A percentile compares a stretch with the other conserved stretches of the same genome.
Conservation (phyloP, 768 basidiomycete species). For the Coprinopsis sp. region DNA sequence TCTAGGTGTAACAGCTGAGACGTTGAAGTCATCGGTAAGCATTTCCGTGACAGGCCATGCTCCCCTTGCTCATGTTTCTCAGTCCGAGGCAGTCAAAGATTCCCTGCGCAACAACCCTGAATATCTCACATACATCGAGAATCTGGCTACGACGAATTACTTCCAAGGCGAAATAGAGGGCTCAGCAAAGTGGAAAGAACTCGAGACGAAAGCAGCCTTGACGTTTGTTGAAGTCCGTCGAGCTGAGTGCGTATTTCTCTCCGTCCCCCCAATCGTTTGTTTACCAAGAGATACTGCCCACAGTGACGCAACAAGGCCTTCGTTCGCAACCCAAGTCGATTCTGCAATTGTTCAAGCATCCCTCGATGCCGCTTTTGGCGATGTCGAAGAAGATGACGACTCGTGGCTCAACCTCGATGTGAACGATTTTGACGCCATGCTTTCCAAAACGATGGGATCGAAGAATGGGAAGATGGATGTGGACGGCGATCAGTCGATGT, state of each 20-base stretch:
- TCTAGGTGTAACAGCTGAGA: slow-evolving; percentile 31
- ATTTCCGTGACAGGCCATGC: background rate
- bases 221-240: slow-evolving; percentile 60
- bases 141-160: slow-evolving; percentile 61
- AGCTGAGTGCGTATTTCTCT: slow-evolving; percentile 52
- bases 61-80: background rate
- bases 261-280: background rate
- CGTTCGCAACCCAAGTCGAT: slow-evolving; percentile 75
- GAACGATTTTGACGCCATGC: slow-evolving; percentile 68
- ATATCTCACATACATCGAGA: slow-evolving; percentile 67
- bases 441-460: slow-evolving; percentile 43
- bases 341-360: slow-evolving; percentile 47
- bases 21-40: slow-evolving; percentile 45
- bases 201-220: slow-evolving; percentile 67
- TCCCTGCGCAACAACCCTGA: slow-evolving; percentile 61
- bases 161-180: slow-evolving; percentile 78
- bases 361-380: slow-evolving; percentile 18
- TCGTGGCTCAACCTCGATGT: slow-evolving; percentile 83
- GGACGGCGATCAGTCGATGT: slow-evolving; percentile 40
- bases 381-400: slow-evolving; percentile 62
- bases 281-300: background rate
- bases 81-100: slow-evolving; percentile 67
- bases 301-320: slow-evolving; percentile 59
- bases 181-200: slow-evolving; percentile 66
- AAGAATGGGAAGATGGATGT: slow-evolving; percentile 24